phyloP scores from a whole-genome alignment of 1,139 yeast species.

The Lipomyces yarrowii region DNA sequence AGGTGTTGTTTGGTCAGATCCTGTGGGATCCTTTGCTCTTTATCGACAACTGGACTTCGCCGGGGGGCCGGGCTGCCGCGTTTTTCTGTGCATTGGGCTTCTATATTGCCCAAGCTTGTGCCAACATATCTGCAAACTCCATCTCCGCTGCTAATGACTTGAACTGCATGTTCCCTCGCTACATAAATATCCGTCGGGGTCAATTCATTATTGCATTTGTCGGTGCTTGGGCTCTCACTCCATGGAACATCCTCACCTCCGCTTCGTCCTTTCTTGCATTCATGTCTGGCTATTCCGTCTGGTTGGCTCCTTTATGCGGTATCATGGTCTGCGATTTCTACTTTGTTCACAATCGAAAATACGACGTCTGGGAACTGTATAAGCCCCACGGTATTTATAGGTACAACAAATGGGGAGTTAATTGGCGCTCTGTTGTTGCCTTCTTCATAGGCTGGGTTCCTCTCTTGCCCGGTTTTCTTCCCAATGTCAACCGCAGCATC shows the following conservation, averaged over 20 bases:
- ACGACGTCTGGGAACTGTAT: slow-evolving; percentile 42
- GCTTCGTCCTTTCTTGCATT: slow-evolving; percentile 42
- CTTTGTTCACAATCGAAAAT: slow-evolving; percentile 38
- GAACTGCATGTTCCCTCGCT: slow-evolving; percentile 55
- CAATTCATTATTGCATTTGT: slow-evolving; percentile 37
- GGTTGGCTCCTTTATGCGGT: slow-evolving; percentile 44
- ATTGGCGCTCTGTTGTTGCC: slow-evolving; percentile 42
- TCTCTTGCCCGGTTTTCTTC: slow-evolving; percentile 43
- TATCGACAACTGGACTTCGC: slow-evolving; percentile 35
- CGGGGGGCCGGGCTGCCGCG: slow-evolving; percentile 52
- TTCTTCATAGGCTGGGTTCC: slow-evolving; percentile 43
- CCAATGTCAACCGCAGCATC: slow-evolving; percentile 37
- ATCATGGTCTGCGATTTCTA: slow-evolving; percentile 41
- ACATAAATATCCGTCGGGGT: slow-evolving; percentile 38
- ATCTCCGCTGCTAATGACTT: slow-evolving; percentile 61
- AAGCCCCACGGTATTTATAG: slow-evolving; percentile 41
- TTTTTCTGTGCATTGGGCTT: slow-evolving; percentile 47
- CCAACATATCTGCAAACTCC: slow-evolving; percentile 62
- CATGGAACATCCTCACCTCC: slow-evolving; percentile 44
- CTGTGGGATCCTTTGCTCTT: slow-evolving; percentile 42
- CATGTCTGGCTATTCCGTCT: slow-evolving; percentile 44
- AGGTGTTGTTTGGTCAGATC: slow-evolving; percentile 40
- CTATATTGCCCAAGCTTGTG: slow-evolving; percentile 53
- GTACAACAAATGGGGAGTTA: slow-evolving; percentile 37
- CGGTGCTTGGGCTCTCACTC: slow-evolving; percentile 45